Evolutionary conservation across 495 filamentous ascomycete species (phyloP), one percentile per base, ranked within the genome.

Genomic region (Aeminium ludgeri): DNA sequence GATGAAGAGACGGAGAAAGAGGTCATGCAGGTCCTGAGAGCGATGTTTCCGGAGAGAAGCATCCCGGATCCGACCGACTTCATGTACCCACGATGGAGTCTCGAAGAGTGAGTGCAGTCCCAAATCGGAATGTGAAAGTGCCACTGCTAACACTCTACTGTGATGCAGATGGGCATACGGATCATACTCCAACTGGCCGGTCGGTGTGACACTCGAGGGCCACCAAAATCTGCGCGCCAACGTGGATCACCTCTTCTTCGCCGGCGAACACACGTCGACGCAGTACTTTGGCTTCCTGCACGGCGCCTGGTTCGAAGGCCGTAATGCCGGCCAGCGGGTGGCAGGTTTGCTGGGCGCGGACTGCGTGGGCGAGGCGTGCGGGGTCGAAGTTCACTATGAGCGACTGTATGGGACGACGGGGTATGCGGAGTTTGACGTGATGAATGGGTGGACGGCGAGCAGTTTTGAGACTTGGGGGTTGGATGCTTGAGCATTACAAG

Each of bases 181-280:
- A 4, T 73, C 68, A 37, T 86, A 83, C 55, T 75, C 72, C 13
- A 84, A 83, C 51, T 84, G 78, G 78, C 79, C 80, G 0, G 57
- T 68, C 0, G 72, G 73, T 2, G 72, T 71, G 20, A 76, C 68
- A 3, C 62, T 81, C 1, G 70, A 80, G 48, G 72, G 65, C 57
- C 80, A 85, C 51, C 72, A 83, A 54, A 82, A 82, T 43, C 63
- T 84, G 34, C 65, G 78, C 1, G 76, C 78, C n/a, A 79, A 80
- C 48, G 58, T 76, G 0, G 69, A 66, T 38, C 56, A 71, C 2
- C 52, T 85, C 15, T 82, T 66, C 59, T 85, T 82, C 54, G 78
- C 79, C 0, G 80, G 80, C 1, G 80, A 84, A 50, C 72, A 74
- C 19, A 81, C 76, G 0, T 80, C 73, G 44, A 59, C 71, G 10